These are phyloP conservation scores for Auricularia auricula-judae DNA, from an alignment of 768 basidiomycete species.

Conservation along the genomic window DNA sequence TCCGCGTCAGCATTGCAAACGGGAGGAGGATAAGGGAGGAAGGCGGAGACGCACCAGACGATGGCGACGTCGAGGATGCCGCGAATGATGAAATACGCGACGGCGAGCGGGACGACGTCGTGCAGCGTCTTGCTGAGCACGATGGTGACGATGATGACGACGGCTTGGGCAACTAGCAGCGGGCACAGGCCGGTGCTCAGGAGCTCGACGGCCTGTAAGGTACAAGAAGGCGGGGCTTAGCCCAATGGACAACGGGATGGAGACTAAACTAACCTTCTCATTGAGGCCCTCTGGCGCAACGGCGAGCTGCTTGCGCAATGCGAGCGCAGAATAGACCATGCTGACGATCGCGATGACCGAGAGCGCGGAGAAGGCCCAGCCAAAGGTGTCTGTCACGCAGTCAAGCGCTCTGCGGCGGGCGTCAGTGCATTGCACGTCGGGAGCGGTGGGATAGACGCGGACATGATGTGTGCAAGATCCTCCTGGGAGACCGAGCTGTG, in stretches of 20 bases:
- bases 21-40: no score
- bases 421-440: neutral
- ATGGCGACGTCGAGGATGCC: neutral
- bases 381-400: neutral
- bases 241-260: no score
- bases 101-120: neutral
- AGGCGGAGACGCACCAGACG: neutral
- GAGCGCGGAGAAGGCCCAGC: constrained; percentile 1
- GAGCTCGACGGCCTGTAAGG: neutral
- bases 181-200: neutral
- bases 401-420: neutral
- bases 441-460: neutral
- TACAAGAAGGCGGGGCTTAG: neutral
- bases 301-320: neutral
- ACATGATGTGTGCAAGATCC: neutral
- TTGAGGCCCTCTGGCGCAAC: neutral
- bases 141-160: neutral
- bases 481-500: neutral
- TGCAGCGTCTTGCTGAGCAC: neutral
- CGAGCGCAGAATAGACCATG: neutral
- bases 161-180: neutral
- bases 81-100: neutral
- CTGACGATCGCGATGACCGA: neutral
- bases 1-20: no score
- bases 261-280: neutral